Conservation (phyloP, 768 basidiomycete species). For the Xanthoconium stramineum region DNA sequence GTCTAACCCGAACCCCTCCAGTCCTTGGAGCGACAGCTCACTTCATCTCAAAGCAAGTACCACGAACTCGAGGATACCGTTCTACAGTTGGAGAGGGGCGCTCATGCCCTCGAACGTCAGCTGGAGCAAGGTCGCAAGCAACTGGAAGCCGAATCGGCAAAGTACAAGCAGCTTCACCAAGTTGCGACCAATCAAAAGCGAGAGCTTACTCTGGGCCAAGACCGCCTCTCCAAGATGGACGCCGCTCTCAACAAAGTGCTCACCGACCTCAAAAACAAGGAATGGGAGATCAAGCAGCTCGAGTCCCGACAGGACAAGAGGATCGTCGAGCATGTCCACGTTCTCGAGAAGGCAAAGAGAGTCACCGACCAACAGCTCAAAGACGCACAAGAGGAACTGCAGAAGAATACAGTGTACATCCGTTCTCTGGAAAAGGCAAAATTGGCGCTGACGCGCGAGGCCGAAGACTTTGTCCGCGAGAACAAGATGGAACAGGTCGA, state of each 20-base stretch:
- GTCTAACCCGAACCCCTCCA: conserved; percentile 31
- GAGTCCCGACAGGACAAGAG: conserved; percentile 91
- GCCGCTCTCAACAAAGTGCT: conserved; percentile 77
- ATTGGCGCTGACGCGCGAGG: conserved; percentile 66
- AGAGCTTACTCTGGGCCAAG: conserved; percentile 67
- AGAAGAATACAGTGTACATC: conserved; percentile 70
- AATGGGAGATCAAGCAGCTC: conserved; percentile 84
- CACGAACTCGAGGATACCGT: conserved; percentile 87
- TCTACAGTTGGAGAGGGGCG: conserved; percentile 79
- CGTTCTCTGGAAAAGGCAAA: conserved; percentile 86
- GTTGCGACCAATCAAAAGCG: conserved; percentile 56
- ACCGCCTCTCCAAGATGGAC: conserved; percentile 68
- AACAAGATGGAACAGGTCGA: conserved; percentile 68
- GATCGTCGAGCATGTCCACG: conserved; percentile 97
- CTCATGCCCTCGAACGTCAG: conserved; percentile 69
- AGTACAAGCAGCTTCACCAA: conserved; percentile 75
- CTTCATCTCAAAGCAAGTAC: conserved; percentile 67
- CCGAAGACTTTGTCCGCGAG: conserved; percentile 77
- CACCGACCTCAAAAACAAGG: conserved; percentile 74
- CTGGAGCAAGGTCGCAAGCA: conserved; percentile 68
- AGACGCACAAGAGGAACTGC: conserved; percentile 75
- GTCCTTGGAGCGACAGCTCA: conserved; percentile 77
- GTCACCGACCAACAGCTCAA: conserved; percentile 89
- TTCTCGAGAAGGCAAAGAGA: conserved; percentile 92
- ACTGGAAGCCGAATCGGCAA: conserved; percentile 68